Evolutionary conservation across 208 protist genomes (phyloP).

Genomic region (Trypanosomatidae sp.): DNA sequence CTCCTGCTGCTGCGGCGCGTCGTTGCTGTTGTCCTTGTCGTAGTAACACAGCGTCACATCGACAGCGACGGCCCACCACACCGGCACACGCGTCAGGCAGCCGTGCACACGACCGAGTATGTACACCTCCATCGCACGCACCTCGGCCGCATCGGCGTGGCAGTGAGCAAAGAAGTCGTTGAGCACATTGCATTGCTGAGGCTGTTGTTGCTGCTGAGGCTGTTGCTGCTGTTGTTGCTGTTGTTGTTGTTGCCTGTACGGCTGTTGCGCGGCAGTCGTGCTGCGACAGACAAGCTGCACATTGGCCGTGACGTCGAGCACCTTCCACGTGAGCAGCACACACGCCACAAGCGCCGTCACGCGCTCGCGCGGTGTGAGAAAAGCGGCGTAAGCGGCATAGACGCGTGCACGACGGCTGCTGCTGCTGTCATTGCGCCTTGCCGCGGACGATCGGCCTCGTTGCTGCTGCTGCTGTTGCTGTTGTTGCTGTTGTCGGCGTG

Average conservation of each 20-base stretch:
- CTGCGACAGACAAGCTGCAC: not conserved
- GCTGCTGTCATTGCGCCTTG: not conserved
- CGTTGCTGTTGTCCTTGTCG: too few species aligned
- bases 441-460: not conserved
- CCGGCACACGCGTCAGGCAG: too few species aligned
- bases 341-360: conserved; percentile 16
- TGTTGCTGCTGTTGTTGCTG: not conserved
- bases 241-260: not conserved
- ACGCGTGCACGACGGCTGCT: not conserved
- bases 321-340: conserved; percentile 18
- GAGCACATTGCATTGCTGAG: too few species aligned
- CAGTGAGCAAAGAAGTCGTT: too few species aligned
- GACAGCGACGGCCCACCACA: too few species aligned
- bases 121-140: too few species aligned
- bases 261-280: not conserved
- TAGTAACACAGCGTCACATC: too few species aligned
- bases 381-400: conserved; percentile 3
- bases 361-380: conserved; percentile 8
- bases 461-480: not conserved
- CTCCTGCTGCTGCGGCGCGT: too few species aligned
- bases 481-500: not conserved
- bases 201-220: too few species aligned
- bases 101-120: too few species aligned
- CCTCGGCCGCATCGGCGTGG: too few species aligned
- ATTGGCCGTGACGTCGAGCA: conserved; percentile 11